Conservation (phyloP, 2,329 filamentous ascomycete genomes). For the Delphinella strobiligena region DNA sequence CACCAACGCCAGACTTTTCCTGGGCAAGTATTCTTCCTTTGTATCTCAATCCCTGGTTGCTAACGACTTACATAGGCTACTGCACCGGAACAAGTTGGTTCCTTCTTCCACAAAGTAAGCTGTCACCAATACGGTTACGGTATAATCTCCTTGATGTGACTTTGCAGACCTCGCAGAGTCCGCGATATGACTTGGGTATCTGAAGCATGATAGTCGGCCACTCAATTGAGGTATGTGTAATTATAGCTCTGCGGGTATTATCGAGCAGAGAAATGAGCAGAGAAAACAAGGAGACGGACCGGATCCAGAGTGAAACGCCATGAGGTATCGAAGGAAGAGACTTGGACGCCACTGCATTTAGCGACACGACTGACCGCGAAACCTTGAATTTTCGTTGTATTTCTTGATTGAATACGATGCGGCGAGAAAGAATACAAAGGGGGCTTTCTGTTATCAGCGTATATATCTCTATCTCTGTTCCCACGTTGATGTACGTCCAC, state of each 20-base stretch:
- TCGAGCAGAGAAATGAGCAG: constrained; percentile 23
- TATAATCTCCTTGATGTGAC: not conserved
- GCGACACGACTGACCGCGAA: constrained; percentile 42
- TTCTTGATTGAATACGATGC: constrained; percentile 14
- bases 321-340: constrained; percentile 35
- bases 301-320: constrained; percentile 33
- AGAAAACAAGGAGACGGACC: constrained; percentile 40
- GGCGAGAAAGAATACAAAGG: no score
- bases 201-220: constrained; percentile 47
- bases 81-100: constrained; percentile 49
- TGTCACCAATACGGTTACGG: not conserved
- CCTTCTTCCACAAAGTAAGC: constrained; percentile 46
- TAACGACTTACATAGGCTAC: constrained; percentile 35
- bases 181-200: constrained; percentile 39
- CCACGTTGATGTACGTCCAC: no score
- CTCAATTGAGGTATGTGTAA: constrained; percentile 37
- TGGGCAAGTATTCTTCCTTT: constrained; percentile 25
- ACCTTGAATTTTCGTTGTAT: constrained; percentile 33
- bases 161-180: constrained; percentile 32
- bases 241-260: constrained; percentile 33
- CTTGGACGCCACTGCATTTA: constrained; percentile 39
- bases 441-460: no score
- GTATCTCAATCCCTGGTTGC: no score
- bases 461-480: no score
- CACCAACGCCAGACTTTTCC: constrained; percentile 49